These are phyloP conservation scores for Podaxis sp. DNA, from an alignment of 768 basidiomycete genomes.

Conservation along the genomic window DNA sequence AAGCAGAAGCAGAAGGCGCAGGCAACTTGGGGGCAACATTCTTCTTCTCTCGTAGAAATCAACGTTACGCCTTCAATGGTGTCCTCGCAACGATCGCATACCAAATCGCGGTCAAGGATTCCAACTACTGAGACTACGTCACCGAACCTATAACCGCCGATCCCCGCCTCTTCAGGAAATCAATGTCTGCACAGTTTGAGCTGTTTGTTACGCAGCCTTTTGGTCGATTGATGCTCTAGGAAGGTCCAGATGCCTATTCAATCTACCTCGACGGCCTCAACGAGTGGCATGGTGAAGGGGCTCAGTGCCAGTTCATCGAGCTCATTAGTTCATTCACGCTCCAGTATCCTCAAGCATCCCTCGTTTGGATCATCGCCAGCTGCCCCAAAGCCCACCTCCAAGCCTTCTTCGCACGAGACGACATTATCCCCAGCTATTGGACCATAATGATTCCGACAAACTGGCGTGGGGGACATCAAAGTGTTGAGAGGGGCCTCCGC, in stretches of 20 bases:
- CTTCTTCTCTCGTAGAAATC: slow-evolving; percentile 19
- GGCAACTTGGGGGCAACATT: slow-evolving; percentile 19
- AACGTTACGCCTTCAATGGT: neutral
- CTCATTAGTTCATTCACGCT: slow-evolving; percentile 7
- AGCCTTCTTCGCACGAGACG: slow-evolving; percentile 8
- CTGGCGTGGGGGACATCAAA: slow-evolving; percentile 13
- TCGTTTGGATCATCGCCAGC: slow-evolving; percentile 27
- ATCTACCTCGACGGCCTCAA: slow-evolving; percentile 29
- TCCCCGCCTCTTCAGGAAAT: slow-evolving; percentile 14
- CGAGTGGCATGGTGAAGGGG: slow-evolving; percentile 20
- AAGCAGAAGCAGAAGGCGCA: neutral
- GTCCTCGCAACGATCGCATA: slow-evolving; percentile 24
- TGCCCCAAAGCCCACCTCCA: slow-evolving; percentile 25
- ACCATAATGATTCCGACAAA: slow-evolving; percentile 10
- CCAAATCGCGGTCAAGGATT: slow-evolving; percentile 20
- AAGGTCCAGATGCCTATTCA: slow-evolving; percentile 8
- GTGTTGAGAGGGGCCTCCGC: slow-evolving; percentile 19
- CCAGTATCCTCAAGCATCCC: slow-evolving; percentile 1
- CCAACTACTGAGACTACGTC: slow-evolving; percentile 8
- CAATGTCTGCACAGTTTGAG: slow-evolving; percentile 14
- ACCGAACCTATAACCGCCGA: slow-evolving; percentile 7
- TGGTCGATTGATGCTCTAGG: neutral
- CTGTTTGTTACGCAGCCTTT: slow-evolving; percentile 18
- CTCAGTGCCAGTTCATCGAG: slow-evolving; percentile 18
- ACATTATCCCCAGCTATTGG: neutral